Percentiles rank a stretch among this genome's conserved stretches.
Evolutionary conservation across 2,329 filamentous ascomycete species (phyloP).

Genomic region (Aspergillus glaucus): DNA sequence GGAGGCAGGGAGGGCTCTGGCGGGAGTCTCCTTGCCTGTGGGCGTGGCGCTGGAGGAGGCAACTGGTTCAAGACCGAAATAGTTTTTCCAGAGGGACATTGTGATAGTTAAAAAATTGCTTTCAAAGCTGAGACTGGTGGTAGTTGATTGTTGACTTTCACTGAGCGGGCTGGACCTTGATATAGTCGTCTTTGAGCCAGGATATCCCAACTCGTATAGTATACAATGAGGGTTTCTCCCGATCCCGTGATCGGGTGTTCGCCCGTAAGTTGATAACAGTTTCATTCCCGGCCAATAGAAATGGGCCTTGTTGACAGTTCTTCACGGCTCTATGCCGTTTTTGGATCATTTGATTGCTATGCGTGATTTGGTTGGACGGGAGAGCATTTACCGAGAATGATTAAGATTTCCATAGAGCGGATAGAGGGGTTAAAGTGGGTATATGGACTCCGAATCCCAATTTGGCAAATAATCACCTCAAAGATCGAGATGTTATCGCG

Average conservation of each 20-base stretch:
- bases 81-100: conserved; percentile 25
- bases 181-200: neutral
- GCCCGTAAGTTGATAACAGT: neutral
- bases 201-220: neutral
- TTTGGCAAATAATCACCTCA: no score
- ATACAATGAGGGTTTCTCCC: neutral
- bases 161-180: neutral
- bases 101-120: neutral
- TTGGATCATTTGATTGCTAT: no score
- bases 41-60: conserved; percentile 11
- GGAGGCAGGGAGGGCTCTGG: conserved; percentile 43
- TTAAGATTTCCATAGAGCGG: no score
- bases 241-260: neutral
- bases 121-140: neutral
- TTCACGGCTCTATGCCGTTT: no score
- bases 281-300: neutral
- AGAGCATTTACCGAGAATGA: no score
- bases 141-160: neutral
- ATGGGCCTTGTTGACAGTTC: no score
- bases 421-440: no score
- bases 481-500: no score
- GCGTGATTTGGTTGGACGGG: no score
- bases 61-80: conserved; percentile 32
- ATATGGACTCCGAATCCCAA: no score
- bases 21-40: conserved; percentile 21